Conservation (phyloP, 2,329 filamentous ascomycete species). For the Mariannaea sp. region DNA sequence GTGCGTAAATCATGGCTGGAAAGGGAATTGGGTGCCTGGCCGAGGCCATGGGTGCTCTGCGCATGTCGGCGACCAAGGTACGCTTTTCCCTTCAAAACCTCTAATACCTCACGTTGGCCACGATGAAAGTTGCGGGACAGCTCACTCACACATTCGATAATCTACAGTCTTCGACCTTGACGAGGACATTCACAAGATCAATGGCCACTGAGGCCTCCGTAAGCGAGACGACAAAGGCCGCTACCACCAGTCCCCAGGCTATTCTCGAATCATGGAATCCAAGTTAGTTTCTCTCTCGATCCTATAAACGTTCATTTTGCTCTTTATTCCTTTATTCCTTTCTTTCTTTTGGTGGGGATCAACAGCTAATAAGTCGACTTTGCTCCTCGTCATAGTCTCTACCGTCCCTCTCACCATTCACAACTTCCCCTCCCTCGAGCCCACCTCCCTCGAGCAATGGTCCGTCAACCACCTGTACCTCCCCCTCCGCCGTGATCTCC, state of each 20-base stretch:
- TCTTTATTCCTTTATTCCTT: no score
- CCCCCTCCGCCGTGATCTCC: conserved; percentile 85
- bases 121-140: no score
- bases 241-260: conserved; percentile 36
- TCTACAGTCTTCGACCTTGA: conserved; percentile 43
- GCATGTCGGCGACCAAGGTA: conserved; percentile 50
- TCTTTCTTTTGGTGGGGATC: no score
- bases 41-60: conserved; percentile 58
- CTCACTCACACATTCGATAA: conserved; percentile 21
- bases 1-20: conserved; percentile 46
- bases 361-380: no score
- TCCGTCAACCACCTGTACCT: conserved; percentile 82
- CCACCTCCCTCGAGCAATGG: conserved; percentile 76
- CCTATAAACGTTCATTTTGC: conserved; percentile 16
- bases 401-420: conserved; percentile 85
- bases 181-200: conserved; percentile 54
- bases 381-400: conserved; percentile 48
- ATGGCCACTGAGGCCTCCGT: conserved; percentile 59
- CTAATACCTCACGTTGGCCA: no score
- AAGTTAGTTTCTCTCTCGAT: conserved; percentile 41
- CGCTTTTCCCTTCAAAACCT: conserved; percentile 12
- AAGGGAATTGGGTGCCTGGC: conserved; percentile 55
- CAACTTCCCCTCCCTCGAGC: conserved; percentile 87
- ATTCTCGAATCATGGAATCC: conserved; percentile 52
- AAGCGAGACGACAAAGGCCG: conserved; percentile 45